Conservation (phyloP, 2,329 filamentous ascomycete genomes). For the Fusarium tjaetaba region DNA sequence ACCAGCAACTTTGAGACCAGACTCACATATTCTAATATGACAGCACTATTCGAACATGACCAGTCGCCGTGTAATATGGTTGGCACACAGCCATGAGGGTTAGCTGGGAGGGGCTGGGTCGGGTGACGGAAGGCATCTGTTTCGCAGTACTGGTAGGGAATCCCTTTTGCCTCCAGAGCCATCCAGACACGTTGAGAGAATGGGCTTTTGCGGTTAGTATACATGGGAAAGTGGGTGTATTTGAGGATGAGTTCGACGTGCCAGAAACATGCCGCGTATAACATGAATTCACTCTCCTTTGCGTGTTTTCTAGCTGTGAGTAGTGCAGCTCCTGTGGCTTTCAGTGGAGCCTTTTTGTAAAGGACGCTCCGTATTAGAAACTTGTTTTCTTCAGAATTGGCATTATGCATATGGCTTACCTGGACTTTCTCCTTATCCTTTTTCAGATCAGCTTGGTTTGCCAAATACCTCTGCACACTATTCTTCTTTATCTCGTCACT, state of each 20-base stretch:
- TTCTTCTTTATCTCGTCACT: conserved; percentile 86
- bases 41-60: conserved; percentile 83
- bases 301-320: conserved; percentile 75
- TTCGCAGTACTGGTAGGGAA: conserved; percentile 87
- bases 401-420: conserved; percentile 19
- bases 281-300: conserved; percentile 76
- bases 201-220: conserved; percentile 60
- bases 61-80: conserved; percentile 81
- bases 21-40: conserved; percentile 85
- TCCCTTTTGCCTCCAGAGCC: conserved; percentile 79
- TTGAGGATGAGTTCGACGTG: conserved; percentile 54
- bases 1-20: neutral
- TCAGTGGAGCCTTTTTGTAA: conserved; percentile 77
- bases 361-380: neutral
- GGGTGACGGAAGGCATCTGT: conserved; percentile 80
- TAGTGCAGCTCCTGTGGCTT: conserved; percentile 76
- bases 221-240: too few relatives aligned
- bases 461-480: conserved; percentile 73
- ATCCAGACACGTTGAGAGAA: conserved; percentile 93
- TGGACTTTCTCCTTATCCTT: conserved; percentile 61
- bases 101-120: conserved; percentile 72
- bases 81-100: conserved; percentile 79
- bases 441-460: conserved; percentile 72
- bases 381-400: neutral
- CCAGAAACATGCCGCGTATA: conserved; percentile 89